Evolutionary conservation across 73 alveolate species (phyloP).

Genomic region (Strombidium stylifer): DNA sequence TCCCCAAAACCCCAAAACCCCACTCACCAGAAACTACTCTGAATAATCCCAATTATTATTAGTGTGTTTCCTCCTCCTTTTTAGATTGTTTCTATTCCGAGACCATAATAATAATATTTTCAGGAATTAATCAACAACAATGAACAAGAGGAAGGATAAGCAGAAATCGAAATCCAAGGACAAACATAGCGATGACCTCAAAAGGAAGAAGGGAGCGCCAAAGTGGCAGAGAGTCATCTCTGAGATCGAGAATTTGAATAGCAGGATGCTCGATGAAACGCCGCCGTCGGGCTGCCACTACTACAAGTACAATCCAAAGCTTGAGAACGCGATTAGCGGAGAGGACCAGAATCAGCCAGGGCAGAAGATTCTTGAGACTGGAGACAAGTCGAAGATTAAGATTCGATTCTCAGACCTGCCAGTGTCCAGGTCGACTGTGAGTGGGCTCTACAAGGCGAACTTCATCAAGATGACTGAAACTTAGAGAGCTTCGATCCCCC

Average conservation of each 20-base stretch:
- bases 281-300: constrained; percentile 27
- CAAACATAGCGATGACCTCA: no score
- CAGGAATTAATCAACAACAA: no score
- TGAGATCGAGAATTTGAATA: constrained; percentile 6
- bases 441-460: constrained; percentile 71
- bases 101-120: no score
- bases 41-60: no score
- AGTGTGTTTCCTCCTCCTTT: no score
- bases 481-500: constrained; percentile 92
- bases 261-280: constrained; percentile 7
- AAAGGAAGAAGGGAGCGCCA: constrained; percentile 27
- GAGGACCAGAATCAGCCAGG: not conserved
- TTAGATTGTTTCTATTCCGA: no score
- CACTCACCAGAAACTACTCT: no score
- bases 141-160: no score
- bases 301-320: constrained; percentile 17
- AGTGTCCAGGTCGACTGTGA: constrained; percentile 61
- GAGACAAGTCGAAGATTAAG: constrained; percentile 54
- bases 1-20: no score
- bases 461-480: constrained; percentile 89
- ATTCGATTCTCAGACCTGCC: constrained; percentile 79
- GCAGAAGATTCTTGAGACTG: constrained; percentile 39
- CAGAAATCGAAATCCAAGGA: no score
- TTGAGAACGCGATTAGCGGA: not conserved
- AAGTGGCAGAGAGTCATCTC: constrained; percentile 22